Evolutionary conservation across 2,329 filamentous ascomycete species (phyloP).

Genomic region (Colletotrichum cordylinicola): DNA sequence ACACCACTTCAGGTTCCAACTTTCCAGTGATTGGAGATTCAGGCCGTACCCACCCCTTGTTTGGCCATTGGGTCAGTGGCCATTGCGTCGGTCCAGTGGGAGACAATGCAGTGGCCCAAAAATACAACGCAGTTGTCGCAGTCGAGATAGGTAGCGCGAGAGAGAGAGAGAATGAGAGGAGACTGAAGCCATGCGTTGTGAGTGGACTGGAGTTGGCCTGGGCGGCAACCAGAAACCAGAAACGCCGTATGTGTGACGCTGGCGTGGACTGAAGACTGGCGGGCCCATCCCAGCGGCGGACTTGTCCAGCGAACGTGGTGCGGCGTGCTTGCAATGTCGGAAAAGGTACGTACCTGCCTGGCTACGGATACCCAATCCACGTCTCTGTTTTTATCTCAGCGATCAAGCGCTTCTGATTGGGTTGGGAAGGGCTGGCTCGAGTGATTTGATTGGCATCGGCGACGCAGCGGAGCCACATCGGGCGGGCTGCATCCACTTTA

Average conservation of each 20-base stretch:
- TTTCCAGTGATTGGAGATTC: neutral
- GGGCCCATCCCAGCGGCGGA: neutral
- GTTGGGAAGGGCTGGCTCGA: neutral
- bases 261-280: neutral
- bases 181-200: neutral
- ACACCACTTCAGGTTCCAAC: neutral
- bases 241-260: conserved; percentile 9
- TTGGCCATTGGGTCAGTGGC: neutral
- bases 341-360: neutral
- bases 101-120: neutral
- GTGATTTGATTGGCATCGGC: neutral
- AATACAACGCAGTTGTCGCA: conserved; percentile 11
- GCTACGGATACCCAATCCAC: neutral
- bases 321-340: neutral
- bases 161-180: neutral
- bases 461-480: neutral
- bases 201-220: neutral
- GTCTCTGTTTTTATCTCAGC: neutral
- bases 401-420: neutral
- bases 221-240: neutral
- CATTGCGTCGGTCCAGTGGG: neutral
- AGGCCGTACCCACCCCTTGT: neutral
- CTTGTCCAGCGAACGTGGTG: neutral
- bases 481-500: conserved; percentile 10
- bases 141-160: neutral